These are phyloP conservation scores for Coelastrella sp. DNA, from an alignment of 139 green algal species.

Conservation along the genomic window DNA sequence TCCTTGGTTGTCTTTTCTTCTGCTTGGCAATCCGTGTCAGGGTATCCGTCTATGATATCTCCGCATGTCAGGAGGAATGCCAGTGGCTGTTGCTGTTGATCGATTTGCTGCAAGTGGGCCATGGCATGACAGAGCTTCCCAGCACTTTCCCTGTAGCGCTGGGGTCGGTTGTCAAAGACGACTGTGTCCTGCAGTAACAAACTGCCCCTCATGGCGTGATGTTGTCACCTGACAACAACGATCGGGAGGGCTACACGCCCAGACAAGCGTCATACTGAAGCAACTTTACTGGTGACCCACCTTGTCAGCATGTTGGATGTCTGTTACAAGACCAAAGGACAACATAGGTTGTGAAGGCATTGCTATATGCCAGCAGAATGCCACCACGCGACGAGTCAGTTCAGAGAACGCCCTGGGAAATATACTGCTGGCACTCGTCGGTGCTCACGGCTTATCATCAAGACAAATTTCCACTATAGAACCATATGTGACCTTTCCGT, in stretches of 20 bases:
- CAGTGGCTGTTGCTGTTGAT: conserved; percentile 24
- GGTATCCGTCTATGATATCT: conserved; percentile 79
- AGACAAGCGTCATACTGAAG: no score
- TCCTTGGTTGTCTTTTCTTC: conserved; percentile 43
- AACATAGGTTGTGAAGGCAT: background rate
- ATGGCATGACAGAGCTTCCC: conserved; percentile 72
- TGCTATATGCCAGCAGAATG: no score
- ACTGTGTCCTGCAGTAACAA: conserved; percentile 53
- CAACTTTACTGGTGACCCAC: background rate
- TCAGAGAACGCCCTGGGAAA: no score
- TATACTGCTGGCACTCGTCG: no score
- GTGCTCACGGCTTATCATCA: no score
- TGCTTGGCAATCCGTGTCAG: conserved; percentile 23
- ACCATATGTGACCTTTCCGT: no score
- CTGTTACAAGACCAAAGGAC: conserved; percentile 13
- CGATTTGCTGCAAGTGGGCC: conserved; percentile 19
- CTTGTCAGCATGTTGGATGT: conserved; percentile 49
- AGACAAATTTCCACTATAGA: no score
- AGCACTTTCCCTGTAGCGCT: conserved; percentile 73
- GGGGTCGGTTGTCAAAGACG: conserved; percentile 62
- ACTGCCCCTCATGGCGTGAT: background rate
- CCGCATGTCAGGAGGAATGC: conserved; percentile 68
- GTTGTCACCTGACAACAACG: no score
- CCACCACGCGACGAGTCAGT: no score
- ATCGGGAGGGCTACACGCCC: no score